These are phyloP conservation scores for Zygoascus tannicola DNA, from an alignment of 805 yeast species.

Conservation along the genomic window DNA sequence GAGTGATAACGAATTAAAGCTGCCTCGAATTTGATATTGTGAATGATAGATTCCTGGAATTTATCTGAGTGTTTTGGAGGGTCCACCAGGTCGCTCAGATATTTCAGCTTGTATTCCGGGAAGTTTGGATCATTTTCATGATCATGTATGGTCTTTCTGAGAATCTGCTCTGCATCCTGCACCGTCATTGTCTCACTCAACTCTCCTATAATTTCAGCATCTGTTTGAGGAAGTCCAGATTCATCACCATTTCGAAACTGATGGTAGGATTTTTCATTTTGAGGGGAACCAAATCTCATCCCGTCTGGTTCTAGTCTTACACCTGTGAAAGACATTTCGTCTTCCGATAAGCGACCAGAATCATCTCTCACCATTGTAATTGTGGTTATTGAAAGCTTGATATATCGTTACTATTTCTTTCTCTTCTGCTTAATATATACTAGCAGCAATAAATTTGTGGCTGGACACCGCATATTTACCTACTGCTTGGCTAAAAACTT, in stretches of 20 bases:
- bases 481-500: no score
- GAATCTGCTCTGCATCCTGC: constrained; percentile 34
- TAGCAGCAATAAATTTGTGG: no score
- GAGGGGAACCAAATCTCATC: not conserved
- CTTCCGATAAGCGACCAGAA: no score
- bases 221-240: not conserved
- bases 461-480: no score
- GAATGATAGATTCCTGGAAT: constrained; percentile 23
- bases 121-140: constrained; percentile 43
- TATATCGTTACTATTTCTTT: no score
- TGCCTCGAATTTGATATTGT: constrained; percentile 30
- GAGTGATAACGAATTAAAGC: constrained; percentile 34
- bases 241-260: not conserved
- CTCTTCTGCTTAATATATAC: no score
- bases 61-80: constrained; percentile 12
- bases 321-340: no score
- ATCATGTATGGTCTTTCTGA: constrained; percentile 34
- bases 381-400: no score
- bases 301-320: no score
- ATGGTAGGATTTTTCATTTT: not conserved
- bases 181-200: constrained; percentile 20
- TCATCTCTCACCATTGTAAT: no score
- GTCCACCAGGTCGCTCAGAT: constrained; percentile 25
- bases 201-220: constrained; percentile 8
- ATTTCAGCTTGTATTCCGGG: constrained; percentile 30